Base-by-base conservation (phyloP, 768 basidiomycete genomes). In the Dictyophora rubrovolvata region DNA sequence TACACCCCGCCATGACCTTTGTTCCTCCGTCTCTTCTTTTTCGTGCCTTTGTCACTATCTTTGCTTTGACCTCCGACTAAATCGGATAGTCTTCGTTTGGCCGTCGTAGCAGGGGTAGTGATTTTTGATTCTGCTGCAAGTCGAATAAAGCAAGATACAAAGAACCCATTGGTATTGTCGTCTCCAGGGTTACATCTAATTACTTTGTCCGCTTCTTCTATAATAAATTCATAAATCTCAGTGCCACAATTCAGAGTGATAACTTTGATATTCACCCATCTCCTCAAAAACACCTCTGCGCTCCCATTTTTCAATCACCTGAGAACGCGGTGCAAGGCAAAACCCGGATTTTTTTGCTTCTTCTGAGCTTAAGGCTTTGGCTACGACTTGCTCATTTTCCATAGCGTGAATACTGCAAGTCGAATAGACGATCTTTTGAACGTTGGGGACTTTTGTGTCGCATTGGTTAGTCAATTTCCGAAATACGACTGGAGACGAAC, bases 161-260 rank as follows among this genome's bases (percentile, higher is more conserved):
- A 99, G 75, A 99, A 99, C 0, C 96, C 96, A 66, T 98, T 98
- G 12, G 90, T 93, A 37, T 80, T 82, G 66, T 98, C 93, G 61
- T 87, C 89, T 56, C 84, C 83, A 14, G 90, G 84, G 23, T 79
- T 78, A 69, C 89, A 92, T 17, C 90, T 82, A 23, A 93, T 66
- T 18, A 89, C 68, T 11, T 83, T 82, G 4, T 73, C 70, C 5
- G 87, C 85, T 60, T 81, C 69, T 20, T 68, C 85, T 86, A 62
- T 23, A 22, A 50, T 5, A 35, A 57, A 28, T 17, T 23, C 52
- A 48, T 49, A 14, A 21, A 54, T 14, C 18, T 18, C 36, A 6
- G 48, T 49, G 10, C 22, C 34, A 20, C 14, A 53, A 17, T n/a
- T n/a, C 35, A 34, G 48, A 2, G 54, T 48, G 21, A 33, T 57